Evolutionary conservation across 768 basidiomycete genomes (phyloP), one percentile per base, ranked within the genome.

Genomic region (Hirschioporus abietinus): DNA sequence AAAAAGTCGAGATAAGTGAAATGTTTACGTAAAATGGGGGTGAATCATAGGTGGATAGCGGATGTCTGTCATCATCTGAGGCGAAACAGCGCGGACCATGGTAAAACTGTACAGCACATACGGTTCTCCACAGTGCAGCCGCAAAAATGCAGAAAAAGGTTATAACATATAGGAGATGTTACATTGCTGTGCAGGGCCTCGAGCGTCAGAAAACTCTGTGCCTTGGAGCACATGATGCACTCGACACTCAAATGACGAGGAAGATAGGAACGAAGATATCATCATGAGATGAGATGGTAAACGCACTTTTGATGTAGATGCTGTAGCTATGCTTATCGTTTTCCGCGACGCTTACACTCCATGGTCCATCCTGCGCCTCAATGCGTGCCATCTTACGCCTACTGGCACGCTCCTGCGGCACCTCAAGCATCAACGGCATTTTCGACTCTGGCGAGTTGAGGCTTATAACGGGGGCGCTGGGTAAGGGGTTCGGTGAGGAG

Each of bases 271-370:
- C 25, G 60, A 34, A 61, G 60, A 61, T 12, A 61, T 25, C 15
- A 23, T 61, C 23, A 25, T 61, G 2, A 61, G 60, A 68, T 63
- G 62, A 65, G 66, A 71, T 63, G 20, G 42, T 20, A 10, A 52
- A 86, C 91, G 82, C 77, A 94, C 93, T 95, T 84, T 93, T 95
- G 78, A 95, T 87, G 82, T 95, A 95, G 74, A 95, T 84, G 74
- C 85, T 89, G 80, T 89, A 95, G 9, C 87, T 85, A 70, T 82
- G 80, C 60, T 87, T 74, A 77, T 91, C 88, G 64, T 87, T 89
- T 80, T 93, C 91, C 69, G 93, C 93, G 69, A 94, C 92, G 75
- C 90, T 92, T 74, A 95, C 86, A 72, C 87, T 87, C 93, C 93
- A 95, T 25, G 87, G 91, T 17, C 90, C 91, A 73, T 92, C 91